Evolutionary conservation across 495 filamentous ascomycete genomes (phyloP), one percentile per base, ranked within the genome.

Genomic region (Talaromyces nanjingensis): DNA sequence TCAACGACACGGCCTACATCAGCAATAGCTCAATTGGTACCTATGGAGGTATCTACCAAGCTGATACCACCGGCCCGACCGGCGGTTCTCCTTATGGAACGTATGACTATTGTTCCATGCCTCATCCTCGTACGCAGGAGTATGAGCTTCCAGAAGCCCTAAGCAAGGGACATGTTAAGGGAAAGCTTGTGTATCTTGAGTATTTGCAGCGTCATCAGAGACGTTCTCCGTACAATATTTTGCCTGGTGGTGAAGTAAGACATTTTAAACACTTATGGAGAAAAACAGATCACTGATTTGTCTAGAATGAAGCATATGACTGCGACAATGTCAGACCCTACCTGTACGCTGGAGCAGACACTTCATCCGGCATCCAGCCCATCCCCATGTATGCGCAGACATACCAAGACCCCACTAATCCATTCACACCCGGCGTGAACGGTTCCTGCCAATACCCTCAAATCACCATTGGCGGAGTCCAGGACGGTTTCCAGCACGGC

Each of bases 71-170:
- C 56, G 69, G 71, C 8, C 68, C 77, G 3, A 73, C 71, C 18
- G 64, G 61, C 14, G 65, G 68, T 1, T 56, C 58, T 3, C 65
- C 69, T 0, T 70, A 73, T 4, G 73, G 73, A 27, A 67, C 61
- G 29, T 79, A 79, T 61, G 73, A 78, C 56, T 79, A 79, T 62
- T 79, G 77, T 31, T 70, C 72, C 5, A 79, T 79, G 77, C 77
- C 77, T n/a, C 77, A 79, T 68, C 77, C 77, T 3, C 76, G 72
- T 29, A 54, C 59, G n/a, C 59, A 73, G 14, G 70, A 74, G 29
- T 79, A 79, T 52, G 8, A 66, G 8, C 62, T 73, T 18, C 77
- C 77, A 0, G 62, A 59, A 6, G 70, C 73, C 6, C 65, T 78
- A 12, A 60, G 66, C 5, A 72, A 75, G 7, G 66, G 69, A 1